Percentiles rank a stretch among this genome's conserved stretches.
Evolutionary conservation across 345 rosid species (phyloP).

Genomic region (Gossypium raimondii): DNA sequence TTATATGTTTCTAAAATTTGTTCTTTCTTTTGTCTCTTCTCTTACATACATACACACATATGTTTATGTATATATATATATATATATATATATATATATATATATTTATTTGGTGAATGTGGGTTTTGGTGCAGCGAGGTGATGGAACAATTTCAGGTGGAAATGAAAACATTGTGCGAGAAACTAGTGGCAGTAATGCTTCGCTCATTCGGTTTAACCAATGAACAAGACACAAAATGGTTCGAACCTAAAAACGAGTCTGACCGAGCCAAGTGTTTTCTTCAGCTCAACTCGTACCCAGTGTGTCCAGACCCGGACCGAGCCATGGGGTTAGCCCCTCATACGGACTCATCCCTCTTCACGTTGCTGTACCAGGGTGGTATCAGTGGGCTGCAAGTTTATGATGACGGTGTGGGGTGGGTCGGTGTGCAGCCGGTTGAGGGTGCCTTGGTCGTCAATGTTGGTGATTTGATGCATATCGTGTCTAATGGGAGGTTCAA

Average conservation of each 20-base stretch:
- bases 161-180: not conserved
- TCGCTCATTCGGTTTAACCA: not conserved
- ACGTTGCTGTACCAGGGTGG: slow-evolving; percentile 26
- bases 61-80: too few relatives aligned
- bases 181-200: not conserved
- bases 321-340: slow-evolving; percentile 39
- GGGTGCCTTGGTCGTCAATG: slow-evolving; percentile 23
- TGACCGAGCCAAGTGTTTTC: not conserved
- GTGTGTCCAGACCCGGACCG: slow-evolving; percentile 32
- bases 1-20: not conserved
- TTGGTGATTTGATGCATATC: slow-evolving; percentile 39
- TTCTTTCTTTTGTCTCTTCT: not conserved
- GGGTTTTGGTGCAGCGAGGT: not conserved
- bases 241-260: slow-evolving; percentile 10
- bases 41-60: not conserved
- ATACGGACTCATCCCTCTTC: slow-evolving; percentile 32
- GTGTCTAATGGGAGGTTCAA: slow-evolving; percentile 30
- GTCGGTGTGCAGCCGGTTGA: slow-evolving; percentile 21
- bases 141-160: not conserved
- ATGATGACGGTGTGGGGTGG: slow-evolving; percentile 24
- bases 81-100: not conserved
- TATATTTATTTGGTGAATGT: not conserved
- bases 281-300: slow-evolving; percentile 41
- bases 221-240: slow-evolving; percentile 10
- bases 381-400: slow-evolving; percentile 29